Base-by-base conservation (phyloP, 148 eudicot genomes). In the Diospyros lotus region DNA sequence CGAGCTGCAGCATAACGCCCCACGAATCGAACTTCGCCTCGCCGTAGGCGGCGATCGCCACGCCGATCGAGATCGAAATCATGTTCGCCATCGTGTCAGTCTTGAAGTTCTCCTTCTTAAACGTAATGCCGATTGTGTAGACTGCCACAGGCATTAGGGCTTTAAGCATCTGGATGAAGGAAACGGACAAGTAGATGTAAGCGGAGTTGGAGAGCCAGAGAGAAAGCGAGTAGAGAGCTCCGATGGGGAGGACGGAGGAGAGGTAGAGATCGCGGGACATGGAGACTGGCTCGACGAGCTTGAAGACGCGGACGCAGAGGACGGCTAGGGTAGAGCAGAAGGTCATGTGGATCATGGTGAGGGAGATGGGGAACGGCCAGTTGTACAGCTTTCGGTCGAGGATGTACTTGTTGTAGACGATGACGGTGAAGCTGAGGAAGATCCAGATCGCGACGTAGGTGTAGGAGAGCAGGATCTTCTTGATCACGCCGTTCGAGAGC, bases 121-220 rank as follows among this genome's bases (percentile, higher is more conserved):
- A 69, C 3, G 80, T 2, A 11, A 88, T 79, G 3, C 91, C 80
- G 28, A 88, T 84, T 4, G 87, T 45, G 78, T 88, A 88, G 9
- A 88, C 91, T 2, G 89, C 89, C 3, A 88, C 91, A 1, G 91
- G 91, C 91, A 89, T 89, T 0, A 89, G 66, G 18, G 91, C 91
- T 75, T 89, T 89, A 1, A 89, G 76, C 93, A 89, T 89, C 38
- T 89, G 93, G 41, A 89, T 89, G 75, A 89, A 89, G 9, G 93
- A 89, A 1, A 89, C 93, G 0, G 91, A 87, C 46, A 89, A 80
- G 58, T 84, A 89, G 18, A 89, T 87, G 62, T 89, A 89, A n/a
- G 93, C 91, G 4, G 93, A 87, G 59, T 89, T 89, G 9, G 93
- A 89, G 0, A 88, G 82, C 93, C 93, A 89, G 7, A 89, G 84